A percentile compares a stretch with the other conserved stretches of the same genome.
phyloP scores from a whole-genome alignment of 2,329 filamentous ascomycete species.

The Beauveria sp. region DNA sequence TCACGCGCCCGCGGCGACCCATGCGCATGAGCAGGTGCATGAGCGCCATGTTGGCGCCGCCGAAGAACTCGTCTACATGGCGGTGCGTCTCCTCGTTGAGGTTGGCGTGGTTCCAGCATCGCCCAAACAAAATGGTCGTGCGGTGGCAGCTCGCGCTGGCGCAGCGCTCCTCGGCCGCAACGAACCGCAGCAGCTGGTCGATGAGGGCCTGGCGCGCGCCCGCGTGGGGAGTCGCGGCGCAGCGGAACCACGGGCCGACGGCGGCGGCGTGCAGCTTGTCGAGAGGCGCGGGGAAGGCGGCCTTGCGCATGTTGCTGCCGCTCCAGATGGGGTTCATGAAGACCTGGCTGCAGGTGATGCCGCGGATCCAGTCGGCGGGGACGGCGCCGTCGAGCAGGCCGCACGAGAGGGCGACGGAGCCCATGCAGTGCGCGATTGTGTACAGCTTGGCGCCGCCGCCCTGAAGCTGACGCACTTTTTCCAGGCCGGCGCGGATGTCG shows the following conservation, averaged over 20 bases:
- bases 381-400: constrained; percentile 58
- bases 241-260: background rate
- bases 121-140: constrained; percentile 51
- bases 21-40: constrained; percentile 50
- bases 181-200: constrained; percentile 51
- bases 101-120: constrained; percentile 55
- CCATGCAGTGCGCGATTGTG: constrained; percentile 56
- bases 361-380: constrained; percentile 47
- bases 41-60: constrained; percentile 53
- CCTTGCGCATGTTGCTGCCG: constrained; percentile 49
- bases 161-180: constrained; percentile 51
- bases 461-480: constrained; percentile 39
- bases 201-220: background rate
- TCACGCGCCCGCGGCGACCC: constrained; percentile 43
- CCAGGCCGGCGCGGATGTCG: constrained; percentile 49
- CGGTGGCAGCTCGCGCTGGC: constrained; percentile 56
- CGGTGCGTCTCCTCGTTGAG: constrained; percentile 59
- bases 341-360: constrained; percentile 52
- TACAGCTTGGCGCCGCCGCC: constrained; percentile 37
- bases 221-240: background rate
- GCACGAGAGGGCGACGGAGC: constrained; percentile 48
- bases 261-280: background rate
- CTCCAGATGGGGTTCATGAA: constrained; percentile 58
- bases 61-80: constrained; percentile 54
- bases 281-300: constrained; percentile 47